A percentile compares a stretch with the other conserved stretches of the same genome.
These are phyloP conservation scores for Pleurotus platypus DNA, from an alignment of 768 basidiomycete genomes.

Conservation along the genomic window DNA sequence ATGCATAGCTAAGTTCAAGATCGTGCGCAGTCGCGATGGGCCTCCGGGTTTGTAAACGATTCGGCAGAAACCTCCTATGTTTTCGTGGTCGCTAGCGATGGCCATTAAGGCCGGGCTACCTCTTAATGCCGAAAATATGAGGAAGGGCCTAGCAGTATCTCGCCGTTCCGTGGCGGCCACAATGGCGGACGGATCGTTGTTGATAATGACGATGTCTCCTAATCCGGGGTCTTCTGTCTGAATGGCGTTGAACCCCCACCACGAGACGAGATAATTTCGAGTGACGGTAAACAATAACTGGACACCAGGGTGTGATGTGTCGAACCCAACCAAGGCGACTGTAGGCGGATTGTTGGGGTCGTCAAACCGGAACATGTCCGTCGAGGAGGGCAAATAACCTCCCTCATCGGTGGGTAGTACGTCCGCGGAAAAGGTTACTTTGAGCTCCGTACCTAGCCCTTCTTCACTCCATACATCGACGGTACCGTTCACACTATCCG, in stretches of 20 bases:
- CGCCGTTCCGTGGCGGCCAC: slow-evolving; percentile 51
- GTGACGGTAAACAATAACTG: slow-evolving; percentile 64
- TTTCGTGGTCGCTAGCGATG: slow-evolving; percentile 68
- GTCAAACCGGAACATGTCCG: slow-evolving; percentile 44
- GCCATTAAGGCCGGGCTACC: slow-evolving; percentile 61
- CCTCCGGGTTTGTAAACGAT: slow-evolving; percentile 88
- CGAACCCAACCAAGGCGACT: slow-evolving; percentile 74
- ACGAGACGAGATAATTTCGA: slow-evolving; percentile 59
- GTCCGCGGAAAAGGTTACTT: slow-evolving; percentile 78
- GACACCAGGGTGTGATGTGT: slow-evolving; percentile 57
- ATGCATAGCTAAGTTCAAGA: slow-evolving; percentile 62
- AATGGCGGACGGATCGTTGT: slow-evolving; percentile 69
- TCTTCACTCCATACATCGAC: slow-evolving; percentile 94
- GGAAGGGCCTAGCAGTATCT: slow-evolving; percentile 61
- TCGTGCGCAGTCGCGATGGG: slow-evolving; percentile 65
- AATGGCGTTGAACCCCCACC: slow-evolving; percentile 71
- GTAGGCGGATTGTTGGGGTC: slow-evolving; percentile 38
- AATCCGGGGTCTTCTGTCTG: slow-evolving; percentile 32
- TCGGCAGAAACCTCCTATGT: slow-evolving; percentile 84
- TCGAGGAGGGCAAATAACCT: slow-evolving; percentile 24
- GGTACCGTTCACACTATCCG: slow-evolving; percentile 83
- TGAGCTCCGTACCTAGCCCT: slow-evolving; percentile 87
- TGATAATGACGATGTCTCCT: slow-evolving; percentile 76
- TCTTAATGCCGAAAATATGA: slow-evolving; percentile 71
- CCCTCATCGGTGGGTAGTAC: slow-evolving; percentile 32